Evolutionary conservation across 2,329 filamentous ascomycete species (phyloP), one percentile per base, ranked within the genome.

Genomic region (Talaromyces sp.): DNA sequence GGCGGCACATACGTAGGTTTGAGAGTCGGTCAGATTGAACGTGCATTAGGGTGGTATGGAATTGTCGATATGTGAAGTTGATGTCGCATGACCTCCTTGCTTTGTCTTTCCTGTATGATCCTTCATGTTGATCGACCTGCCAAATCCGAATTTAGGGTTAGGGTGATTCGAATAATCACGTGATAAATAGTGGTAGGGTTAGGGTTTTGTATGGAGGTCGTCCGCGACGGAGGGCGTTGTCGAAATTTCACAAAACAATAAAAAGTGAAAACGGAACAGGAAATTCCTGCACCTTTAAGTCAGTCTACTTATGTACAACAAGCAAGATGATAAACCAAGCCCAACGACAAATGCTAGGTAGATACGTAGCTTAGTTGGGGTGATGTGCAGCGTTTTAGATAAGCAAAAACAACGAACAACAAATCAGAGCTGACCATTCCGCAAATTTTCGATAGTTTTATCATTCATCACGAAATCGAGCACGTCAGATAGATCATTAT

Each of bases 11-110:
- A 35, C 50, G 50, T 52, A 54, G 50, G 50, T 35, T n/a, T 35
- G 9, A 35, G 31, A 22, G n/a, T 19, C 31, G n/a, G 35, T 54
- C 27, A 33, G 22, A 27, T 33, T 10, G 39, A 14, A 8, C 11
- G n/a, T n/a, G 7, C 48, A 52, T 52, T n/a, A 31, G 22, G 16
- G 24, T 24, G 24, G 47, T n/a, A 31, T 19, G 50, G 13, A 19
- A 24, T 19, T 54, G 50, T 54, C 10, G 16, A 54, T 54, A 54
- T 19, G 16, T 19, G 27, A 35, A 19, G 50, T 35, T n/a, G 16
- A 13, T 54, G 24, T 60, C 57, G 57, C 57, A 41, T 60, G 57
- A 47, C 24, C 39, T 45, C 50, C 50, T 52, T 54, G 31, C 50
- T 52, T 7, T 37, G 13, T 35, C 10, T 54, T 33, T 54, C 16